A percentile compares a stretch with the other conserved stretches of the same genome.
phyloP scores from a whole-genome alignment of 768 basidiomycete genomes.

The Termitomyces sp. region DNA sequence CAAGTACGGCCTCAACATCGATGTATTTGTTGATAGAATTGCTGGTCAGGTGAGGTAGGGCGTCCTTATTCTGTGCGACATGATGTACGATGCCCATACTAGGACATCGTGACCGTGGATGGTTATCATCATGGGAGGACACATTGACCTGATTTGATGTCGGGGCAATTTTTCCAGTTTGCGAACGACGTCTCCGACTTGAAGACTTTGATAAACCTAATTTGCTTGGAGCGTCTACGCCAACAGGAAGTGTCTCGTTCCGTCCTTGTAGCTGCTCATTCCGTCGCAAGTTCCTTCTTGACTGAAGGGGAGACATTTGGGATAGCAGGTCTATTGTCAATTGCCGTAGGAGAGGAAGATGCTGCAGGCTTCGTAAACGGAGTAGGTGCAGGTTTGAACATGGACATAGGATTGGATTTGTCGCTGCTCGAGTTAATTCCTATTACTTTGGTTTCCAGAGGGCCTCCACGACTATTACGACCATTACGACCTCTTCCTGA shows the following conservation, averaged over 20 bases:
- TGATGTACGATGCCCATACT: no score
- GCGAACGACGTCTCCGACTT: slow-evolving; percentile 47
- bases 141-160: slow-evolving; percentile 25
- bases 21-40: no score
- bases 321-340: slow-evolving; percentile 16
- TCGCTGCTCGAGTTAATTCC: slow-evolving; percentile 16
- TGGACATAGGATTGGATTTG: slow-evolving; percentile 11
- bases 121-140: slow-evolving; percentile 26
- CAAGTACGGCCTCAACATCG: slow-evolving; percentile 76
- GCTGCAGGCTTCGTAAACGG: slow-evolving; percentile 16
- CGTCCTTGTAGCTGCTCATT: not conserved
- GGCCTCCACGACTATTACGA: slow-evolving; percentile 22
- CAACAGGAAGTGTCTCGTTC: slow-evolving; percentile 11
- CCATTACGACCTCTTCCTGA: slow-evolving; percentile 25
- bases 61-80: slow-evolving; percentile 44
- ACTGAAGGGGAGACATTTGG: slow-evolving; percentile 16
- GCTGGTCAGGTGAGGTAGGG: slow-evolving; percentile 49
- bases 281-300: slow-evolving; percentile 29
- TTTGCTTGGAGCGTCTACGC: slow-evolving; percentile 12
- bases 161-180: slow-evolving; percentile 24
- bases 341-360: slow-evolving; percentile 9
- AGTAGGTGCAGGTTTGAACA: slow-evolving; percentile 12
- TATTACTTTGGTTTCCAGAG: slow-evolving; percentile 15
- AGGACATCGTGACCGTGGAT: slow-evolving; percentile 27
- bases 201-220: slow-evolving; percentile 31